Conservation (phyloP, 2,329 filamentous ascomycete genomes). For the Alternaria panax region DNA sequence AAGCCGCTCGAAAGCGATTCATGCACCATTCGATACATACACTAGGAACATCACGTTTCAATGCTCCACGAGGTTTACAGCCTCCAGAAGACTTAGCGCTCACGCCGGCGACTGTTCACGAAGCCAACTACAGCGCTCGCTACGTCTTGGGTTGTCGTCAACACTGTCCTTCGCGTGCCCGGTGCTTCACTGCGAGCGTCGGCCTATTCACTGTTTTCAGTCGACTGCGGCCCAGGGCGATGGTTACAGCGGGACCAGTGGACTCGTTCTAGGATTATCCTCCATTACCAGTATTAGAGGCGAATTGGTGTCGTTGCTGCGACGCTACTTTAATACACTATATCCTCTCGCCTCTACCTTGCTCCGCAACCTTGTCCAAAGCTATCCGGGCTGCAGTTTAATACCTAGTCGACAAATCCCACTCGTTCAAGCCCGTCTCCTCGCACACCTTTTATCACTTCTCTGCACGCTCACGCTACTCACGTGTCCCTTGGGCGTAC, state of each 20-base stretch:
- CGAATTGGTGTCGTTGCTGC: constrained; percentile 37
- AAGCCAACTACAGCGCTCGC: constrained; percentile 39
- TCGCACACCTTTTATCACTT: constrained; percentile 33
- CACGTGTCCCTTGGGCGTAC: constrained; percentile 27
- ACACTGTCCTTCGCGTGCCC: constrained; percentile 38
- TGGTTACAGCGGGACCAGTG: constrained; percentile 35
- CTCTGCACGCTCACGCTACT: constrained; percentile 34
- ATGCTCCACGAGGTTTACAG: constrained; percentile 38
- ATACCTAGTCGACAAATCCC: constrained; percentile 44
- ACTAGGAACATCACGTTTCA: constrained; percentile 34
- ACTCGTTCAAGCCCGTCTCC: constrained; percentile 45
- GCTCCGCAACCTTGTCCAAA: constrained; percentile 37
- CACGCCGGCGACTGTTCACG: constrained; percentile 38
- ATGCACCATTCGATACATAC: constrained; percentile 32
- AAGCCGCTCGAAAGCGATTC: constrained; percentile 33
- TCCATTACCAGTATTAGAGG: constrained; percentile 37
- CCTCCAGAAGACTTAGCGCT: constrained; percentile 41
- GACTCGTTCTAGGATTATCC: constrained; percentile 40
- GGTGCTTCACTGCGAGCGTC: constrained; percentile 39
- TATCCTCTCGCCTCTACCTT: constrained; percentile 42
- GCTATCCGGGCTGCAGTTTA: constrained; percentile 34
- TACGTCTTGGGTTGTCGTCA: constrained; percentile 33
- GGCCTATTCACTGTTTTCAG: constrained; percentile 42
- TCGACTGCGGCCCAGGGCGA: constrained; percentile 40
- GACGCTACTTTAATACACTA: constrained; percentile 45